These are phyloP conservation scores for Rutstroemia sp. DNA, from an alignment of 2,329 filamentous ascomycete species.

Conservation along the genomic window DNA sequence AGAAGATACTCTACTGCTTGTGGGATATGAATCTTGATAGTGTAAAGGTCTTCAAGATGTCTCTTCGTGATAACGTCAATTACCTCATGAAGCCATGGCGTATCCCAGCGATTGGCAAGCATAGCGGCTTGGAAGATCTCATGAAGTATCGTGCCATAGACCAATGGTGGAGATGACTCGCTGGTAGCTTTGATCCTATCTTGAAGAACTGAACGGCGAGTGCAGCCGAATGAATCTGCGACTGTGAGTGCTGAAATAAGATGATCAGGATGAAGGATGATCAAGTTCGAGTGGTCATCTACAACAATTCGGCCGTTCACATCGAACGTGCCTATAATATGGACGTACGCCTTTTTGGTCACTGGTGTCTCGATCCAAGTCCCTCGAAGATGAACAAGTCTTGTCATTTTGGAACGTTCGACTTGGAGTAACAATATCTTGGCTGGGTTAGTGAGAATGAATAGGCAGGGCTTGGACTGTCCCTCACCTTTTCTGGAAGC, in stretches of 20 bases:
- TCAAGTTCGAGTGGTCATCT: conserved; percentile 73
- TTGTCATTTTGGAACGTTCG: conserved; percentile 59
- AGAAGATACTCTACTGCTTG: conserved; percentile 73
- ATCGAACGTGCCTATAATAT: conserved; percentile 76
- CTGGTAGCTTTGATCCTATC: conserved; percentile 90
- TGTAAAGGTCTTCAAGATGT: conserved; percentile 84
- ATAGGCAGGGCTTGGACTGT: not conserved
- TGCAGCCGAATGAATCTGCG: conserved; percentile 91
- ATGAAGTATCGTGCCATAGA: conserved; percentile 91
- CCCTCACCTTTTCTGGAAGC: conserved; percentile 63
- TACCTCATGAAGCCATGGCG: conserved; percentile 54
- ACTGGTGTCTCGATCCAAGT: conserved; percentile 82
- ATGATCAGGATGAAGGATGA: conserved; percentile 92
- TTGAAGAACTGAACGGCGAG: conserved; percentile 84
- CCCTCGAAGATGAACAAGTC: conserved; percentile 69
- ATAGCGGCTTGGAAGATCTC: conserved; percentile 92
- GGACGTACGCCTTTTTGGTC: conserved; percentile 67
- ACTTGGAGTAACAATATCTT: conserved; percentile 77
- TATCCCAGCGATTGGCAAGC: conserved; percentile 74
- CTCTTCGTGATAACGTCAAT: conserved; percentile 64
- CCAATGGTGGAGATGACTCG: conserved; percentile 69
- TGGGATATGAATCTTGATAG: conserved; percentile 67
- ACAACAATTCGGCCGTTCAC: conserved; percentile 66
- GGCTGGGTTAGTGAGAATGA: conserved; percentile 9
- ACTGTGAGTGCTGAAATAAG: conserved; percentile 91